Evolutionary conservation across 2,329 filamentous ascomycete species (phyloP).

Genomic region (Teratosphaeria viscida): DNA sequence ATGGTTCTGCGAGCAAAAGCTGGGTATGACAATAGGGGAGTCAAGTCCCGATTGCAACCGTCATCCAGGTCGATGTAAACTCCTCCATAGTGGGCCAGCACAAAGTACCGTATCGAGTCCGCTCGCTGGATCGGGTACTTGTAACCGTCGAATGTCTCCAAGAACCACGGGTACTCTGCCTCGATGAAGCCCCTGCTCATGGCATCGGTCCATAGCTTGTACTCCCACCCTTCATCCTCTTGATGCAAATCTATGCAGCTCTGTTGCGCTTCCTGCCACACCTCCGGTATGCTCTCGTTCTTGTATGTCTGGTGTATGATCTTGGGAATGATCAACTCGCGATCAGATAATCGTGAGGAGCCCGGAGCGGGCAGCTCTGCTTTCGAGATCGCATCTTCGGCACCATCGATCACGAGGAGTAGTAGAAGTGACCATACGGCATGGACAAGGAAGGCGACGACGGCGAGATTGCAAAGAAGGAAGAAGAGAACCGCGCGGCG

Average conservation of each 20-base stretch:
- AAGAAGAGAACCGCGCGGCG: slow-evolving; percentile 52
- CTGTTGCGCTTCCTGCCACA: slow-evolving; percentile 56
- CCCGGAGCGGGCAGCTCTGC: slow-evolving; percentile 57
- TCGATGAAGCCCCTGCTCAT: slow-evolving; percentile 61
- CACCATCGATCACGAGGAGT: slow-evolving; percentile 57
- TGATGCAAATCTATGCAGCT: slow-evolving; percentile 55
- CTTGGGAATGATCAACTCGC: slow-evolving; percentile 57
- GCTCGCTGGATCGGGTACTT: slow-evolving; percentile 66
- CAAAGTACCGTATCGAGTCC: slow-evolving; percentile 67
- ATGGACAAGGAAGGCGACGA: slow-evolving; percentile 55
- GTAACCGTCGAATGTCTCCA: slow-evolving; percentile 61
- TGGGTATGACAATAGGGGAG: slow-evolving; percentile 54
- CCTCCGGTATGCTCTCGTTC: slow-evolving; percentile 56
- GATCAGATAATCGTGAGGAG: slow-evolving; percentile 45
- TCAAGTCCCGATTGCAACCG: slow-evolving; percentile 57
- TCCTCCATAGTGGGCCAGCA: slow-evolving; percentile 65
- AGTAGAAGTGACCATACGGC: slow-evolving; percentile 61
- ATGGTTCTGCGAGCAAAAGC: slow-evolving; percentile 61
- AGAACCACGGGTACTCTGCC: slow-evolving; percentile 61
- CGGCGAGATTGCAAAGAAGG: slow-evolving; percentile 52
- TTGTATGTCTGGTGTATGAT: slow-evolving; percentile 71
- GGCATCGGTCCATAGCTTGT: slow-evolving; percentile 72
- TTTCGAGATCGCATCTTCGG: slow-evolving; percentile 54
- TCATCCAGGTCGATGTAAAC: slow-evolving; percentile 72
- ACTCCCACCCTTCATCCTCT: slow-evolving; percentile 49